These are phyloP conservation scores for Teratosphaeria nubilosa DNA, from an alignment of 2,329 filamentous ascomycete species.

Conservation along the genomic window DNA sequence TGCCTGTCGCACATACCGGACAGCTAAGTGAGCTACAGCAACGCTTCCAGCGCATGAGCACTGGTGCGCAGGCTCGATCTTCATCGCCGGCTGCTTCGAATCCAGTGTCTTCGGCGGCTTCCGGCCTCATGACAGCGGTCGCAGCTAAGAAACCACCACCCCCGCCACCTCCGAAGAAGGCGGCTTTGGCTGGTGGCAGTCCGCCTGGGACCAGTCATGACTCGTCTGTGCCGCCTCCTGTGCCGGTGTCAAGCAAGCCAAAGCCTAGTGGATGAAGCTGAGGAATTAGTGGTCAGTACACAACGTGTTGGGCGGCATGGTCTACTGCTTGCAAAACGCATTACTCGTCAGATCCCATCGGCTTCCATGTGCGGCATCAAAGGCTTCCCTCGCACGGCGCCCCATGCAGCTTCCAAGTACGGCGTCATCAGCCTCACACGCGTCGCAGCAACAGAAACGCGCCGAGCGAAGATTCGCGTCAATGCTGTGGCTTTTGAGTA, in stretches of 20 bases:
- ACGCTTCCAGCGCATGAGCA: slow-evolving; percentile 47
- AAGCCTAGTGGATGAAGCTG: slow-evolving; percentile 5
- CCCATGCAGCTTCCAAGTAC: slow-evolving; percentile 12
- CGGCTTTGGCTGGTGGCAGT: slow-evolving; percentile 27
- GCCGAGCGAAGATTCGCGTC: slow-evolving; percentile 11
- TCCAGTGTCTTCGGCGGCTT: too few relatives aligned
- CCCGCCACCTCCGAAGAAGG: slow-evolving; percentile 48
- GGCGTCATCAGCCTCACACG: slow-evolving; percentile 15
- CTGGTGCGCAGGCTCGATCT: slow-evolving; percentile 16
- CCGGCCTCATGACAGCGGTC: slow-evolving; percentile 12
- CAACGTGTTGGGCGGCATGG: neutral
- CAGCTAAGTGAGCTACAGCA: slow-evolving; percentile 59
- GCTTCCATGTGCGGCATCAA: slow-evolving; percentile 31
- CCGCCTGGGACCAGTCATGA: slow-evolving; percentile 12
- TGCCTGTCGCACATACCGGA: slow-evolving; percentile 12
- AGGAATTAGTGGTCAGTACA: neutral
- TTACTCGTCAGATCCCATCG: slow-evolving; percentile 18
- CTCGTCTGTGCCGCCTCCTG: slow-evolving; percentile 39
- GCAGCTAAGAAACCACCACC: slow-evolving; percentile 46
- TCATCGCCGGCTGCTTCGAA: slow-evolving; percentile 11
- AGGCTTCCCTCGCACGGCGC: slow-evolving; percentile 2
- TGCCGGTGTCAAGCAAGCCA: slow-evolving; percentile 50
- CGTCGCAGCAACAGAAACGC: slow-evolving; percentile 12
- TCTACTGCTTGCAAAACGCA: too few relatives aligned
- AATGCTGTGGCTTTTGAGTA: slow-evolving; percentile 10